Base-by-base conservation (phyloP, 169 alveolate species). In the Besnoitia besnoiti region DNA sequence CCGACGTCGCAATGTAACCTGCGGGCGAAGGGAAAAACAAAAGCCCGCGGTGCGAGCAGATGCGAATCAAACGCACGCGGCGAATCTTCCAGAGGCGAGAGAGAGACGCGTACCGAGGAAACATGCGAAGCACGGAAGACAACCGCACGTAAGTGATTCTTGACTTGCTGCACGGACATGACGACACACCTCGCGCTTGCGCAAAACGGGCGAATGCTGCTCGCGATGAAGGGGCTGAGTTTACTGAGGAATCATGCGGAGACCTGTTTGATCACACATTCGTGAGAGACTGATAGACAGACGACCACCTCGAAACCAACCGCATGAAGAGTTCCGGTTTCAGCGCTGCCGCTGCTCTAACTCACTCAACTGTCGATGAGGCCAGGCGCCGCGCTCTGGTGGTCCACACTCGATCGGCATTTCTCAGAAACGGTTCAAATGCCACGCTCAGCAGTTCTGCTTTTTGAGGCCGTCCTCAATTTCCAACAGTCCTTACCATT, bases 401-500 rank as follows among this genome's bases (percentile, higher is more conserved):
- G 16, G 37, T 16, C 61, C 14, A 10, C 42, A 8, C 24, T 35
- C 75, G 10, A 27, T 14, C 37, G 33, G 35, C 19, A 10, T 44
- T 50, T n/a, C 50, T n/a, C 19, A 47, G 89, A 33, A 35, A 37
- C 33, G 61, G 30, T 21, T 39, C 27, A 75, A 46, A 44, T 16
- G 19, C 37, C 35, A 40, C 73, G 14, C 16, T 67, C 40, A 4
- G 0, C n/a, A n/a, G n/a, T n/a, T n/a, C n/a, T n/a, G n/a, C n/a
- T n/a, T n/a, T n/a, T n/a, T n/a, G n/a, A n/a, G n/a, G n/a, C n/a
- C n/a, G n/a, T n/a, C n/a, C n/a, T n/a, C n/a, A n/a, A n/a, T n/a
- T n/a, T n/a, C n/a, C n/a, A n/a, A n/a, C n/a, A n/a, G 12, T 10
- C 44, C 85, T 12, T 55, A 90, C 91, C 95, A 82, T 93, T 82